These are phyloP conservation scores for Cutaneotrichosporon sp. DNA, from an alignment of 1,284 basidiomycete genomes.

Conservation along the genomic window DNA sequence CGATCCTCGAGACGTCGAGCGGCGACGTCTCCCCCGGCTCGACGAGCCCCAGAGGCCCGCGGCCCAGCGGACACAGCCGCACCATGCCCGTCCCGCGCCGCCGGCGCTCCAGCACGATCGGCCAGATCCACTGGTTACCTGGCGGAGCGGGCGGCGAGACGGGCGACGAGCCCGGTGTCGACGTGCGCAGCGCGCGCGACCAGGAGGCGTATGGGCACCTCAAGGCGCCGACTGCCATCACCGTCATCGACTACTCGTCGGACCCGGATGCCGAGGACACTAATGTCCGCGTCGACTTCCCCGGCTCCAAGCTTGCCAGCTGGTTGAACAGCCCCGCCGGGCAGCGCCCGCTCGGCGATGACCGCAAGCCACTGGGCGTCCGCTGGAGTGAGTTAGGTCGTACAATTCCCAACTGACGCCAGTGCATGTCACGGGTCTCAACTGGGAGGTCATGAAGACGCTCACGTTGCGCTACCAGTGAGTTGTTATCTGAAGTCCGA, in stretches of 20 bases:
- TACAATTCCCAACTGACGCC: background rate
- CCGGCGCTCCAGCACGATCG: background rate
- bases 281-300: constrained; percentile 47
- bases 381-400: constrained; percentile 48
- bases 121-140: constrained; percentile 38
- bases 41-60: background rate
- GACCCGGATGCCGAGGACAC: constrained; percentile 43
- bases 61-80: background rate
- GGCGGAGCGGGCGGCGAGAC: constrained; percentile 33
- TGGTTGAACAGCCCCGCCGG: constrained; percentile 47
- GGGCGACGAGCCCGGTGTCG: constrained; percentile 55
- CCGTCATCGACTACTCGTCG: constrained; percentile 50
- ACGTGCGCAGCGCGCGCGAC: constrained; percentile 47
- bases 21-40: background rate
- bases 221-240: constrained; percentile 35
- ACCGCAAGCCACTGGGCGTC: constrained; percentile 42
- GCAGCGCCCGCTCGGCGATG: constrained; percentile 29
- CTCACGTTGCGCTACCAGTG: constrained; percentile 47
- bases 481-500: constrained; percentile 12
- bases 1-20: constrained; percentile 2
- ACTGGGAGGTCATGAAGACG: constrained; percentile 53
- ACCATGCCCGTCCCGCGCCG: constrained; percentile 1
- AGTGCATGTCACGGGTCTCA: constrained; percentile 53
- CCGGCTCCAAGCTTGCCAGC: constrained; percentile 41
- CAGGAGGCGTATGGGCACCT: constrained; percentile 47